Evolutionary conservation across 768 basidiomycete species (phyloP).

Genomic region (Boletus vinaceobasis): DNA sequence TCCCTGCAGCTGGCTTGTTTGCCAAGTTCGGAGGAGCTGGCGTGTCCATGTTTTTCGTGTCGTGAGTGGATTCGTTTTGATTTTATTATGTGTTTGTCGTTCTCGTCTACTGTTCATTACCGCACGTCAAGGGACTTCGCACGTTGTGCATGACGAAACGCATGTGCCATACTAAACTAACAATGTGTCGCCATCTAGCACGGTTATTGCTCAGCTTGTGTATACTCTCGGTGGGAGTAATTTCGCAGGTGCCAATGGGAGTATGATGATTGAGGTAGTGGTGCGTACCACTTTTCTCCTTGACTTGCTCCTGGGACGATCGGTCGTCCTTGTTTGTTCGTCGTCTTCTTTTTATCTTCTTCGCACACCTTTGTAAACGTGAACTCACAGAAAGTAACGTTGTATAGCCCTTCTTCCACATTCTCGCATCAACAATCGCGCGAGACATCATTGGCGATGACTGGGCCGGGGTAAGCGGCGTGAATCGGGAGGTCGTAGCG

Average conservation of each 20-base stretch:
- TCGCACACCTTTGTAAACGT: background rate
- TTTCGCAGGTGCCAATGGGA: constrained; percentile 87
- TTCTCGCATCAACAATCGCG: constrained; percentile 77
- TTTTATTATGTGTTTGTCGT: background rate
- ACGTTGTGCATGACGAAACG: background rate
- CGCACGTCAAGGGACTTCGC: background rate
- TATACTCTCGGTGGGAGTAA: constrained; percentile 86
- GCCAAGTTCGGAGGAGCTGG: constrained; percentile 79
- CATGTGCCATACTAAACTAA: background rate
- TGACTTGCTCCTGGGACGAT: background rate
- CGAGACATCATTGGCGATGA: constrained; percentile 43
- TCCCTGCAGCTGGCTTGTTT: constrained; percentile 82
- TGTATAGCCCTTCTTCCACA: constrained; percentile 88
- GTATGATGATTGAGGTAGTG: constrained; percentile 99
- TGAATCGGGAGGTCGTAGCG: constrained; percentile 72
- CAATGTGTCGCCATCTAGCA: constrained; percentile 35
- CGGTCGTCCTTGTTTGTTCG: background rate
- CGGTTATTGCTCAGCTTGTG: constrained; percentile 76
- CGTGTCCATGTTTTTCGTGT: constrained; percentile 93
- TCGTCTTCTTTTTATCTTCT: background rate
- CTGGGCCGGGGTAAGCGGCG: constrained; percentile 44
- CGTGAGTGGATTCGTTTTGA: constrained; percentile 40
- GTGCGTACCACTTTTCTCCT: constrained; percentile 42
- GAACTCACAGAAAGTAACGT: background rate
- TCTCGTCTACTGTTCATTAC: constrained; percentile 2